Percentiles rank a stretch among this genome's conserved stretches.
phyloP scores from a whole-genome alignment of 768 basidiomycete genomes.

The Podaxis mareebaensis region DNA sequence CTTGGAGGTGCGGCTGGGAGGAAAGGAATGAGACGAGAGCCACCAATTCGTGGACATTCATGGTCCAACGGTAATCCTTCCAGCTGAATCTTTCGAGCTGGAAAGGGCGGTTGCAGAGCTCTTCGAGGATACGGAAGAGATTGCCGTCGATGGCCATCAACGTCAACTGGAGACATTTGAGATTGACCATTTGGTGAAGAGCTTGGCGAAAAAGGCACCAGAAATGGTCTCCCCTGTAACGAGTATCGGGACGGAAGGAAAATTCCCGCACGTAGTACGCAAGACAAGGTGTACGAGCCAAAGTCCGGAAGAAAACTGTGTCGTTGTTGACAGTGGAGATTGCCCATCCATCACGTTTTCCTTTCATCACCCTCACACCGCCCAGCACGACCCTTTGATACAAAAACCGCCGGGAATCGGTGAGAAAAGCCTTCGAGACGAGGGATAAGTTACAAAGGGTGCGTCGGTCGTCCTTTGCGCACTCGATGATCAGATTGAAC shows the following conservation, averaged over 20 bases:
- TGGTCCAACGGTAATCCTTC: slow-evolving; percentile 10
- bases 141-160: not conserved
- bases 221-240: not conserved
- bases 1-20: slow-evolving; percentile 7
- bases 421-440: not conserved
- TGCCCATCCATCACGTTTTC: not conserved
- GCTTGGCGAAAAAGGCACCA: not conserved
- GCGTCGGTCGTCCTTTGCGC: not conserved
- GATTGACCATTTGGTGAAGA: not conserved
- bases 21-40: slow-evolving; percentile 9
- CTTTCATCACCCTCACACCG: not conserved
- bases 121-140: not conserved
- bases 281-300: not conserved
- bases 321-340: not conserved
- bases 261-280: not conserved
- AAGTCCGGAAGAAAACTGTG: not conserved
- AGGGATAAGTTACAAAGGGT: not conserved
- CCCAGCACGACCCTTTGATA: not conserved
- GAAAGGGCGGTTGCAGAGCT: not conserved
- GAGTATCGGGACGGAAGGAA: not conserved
- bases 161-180: not conserved
- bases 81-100: not conserved
- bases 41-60: not conserved
- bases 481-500: not conserved
- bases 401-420: not conserved